These are phyloP conservation scores for Stenocarpella maydis DNA, from an alignment of 2,329 filamentous ascomycete genomes.

Conservation along the genomic window DNA sequence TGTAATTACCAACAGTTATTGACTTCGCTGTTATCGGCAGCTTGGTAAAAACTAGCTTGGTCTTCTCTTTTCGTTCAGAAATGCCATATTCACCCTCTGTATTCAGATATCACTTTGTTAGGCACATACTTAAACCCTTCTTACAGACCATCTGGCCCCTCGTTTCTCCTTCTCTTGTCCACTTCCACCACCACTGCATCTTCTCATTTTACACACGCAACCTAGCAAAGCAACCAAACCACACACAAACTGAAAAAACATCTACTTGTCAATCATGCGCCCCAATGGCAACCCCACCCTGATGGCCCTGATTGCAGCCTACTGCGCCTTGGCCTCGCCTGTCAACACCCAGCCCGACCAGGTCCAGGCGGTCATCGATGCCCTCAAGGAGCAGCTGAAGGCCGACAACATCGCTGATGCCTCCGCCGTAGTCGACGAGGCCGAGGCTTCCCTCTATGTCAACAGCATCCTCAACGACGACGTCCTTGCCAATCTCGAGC, in stretches of 20 bases:
- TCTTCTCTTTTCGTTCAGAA: too few species aligned
- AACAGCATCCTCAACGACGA: too few species aligned
- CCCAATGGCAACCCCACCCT: not conserved
- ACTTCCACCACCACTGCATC: not conserved
- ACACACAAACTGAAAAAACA: not conserved
- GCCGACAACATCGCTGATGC: not conserved
- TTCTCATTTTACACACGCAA: not conserved
- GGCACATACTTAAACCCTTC: too few species aligned
- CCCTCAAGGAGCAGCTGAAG: not conserved
- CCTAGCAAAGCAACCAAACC: not conserved
- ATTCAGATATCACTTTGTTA: too few species aligned
- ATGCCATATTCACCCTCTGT: too few species aligned
- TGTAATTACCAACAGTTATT: too few species aligned
- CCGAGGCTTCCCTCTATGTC: not conserved
- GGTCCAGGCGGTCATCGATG: not conserved
- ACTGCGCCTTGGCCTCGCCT: not conserved
- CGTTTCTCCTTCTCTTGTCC: not conserved
- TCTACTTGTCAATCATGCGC: not conserved
- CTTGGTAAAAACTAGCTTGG: too few species aligned
- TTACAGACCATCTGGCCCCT: not conserved
- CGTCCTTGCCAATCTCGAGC: not conserved
- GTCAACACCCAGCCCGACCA: not conserved
- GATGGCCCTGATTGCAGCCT: not conserved
- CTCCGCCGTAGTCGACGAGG: not conserved
- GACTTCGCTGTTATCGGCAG: too few species aligned